Conservation (phyloP, 2,329 filamentous ascomycete genomes). For the Phialocephala sp. region DNA sequence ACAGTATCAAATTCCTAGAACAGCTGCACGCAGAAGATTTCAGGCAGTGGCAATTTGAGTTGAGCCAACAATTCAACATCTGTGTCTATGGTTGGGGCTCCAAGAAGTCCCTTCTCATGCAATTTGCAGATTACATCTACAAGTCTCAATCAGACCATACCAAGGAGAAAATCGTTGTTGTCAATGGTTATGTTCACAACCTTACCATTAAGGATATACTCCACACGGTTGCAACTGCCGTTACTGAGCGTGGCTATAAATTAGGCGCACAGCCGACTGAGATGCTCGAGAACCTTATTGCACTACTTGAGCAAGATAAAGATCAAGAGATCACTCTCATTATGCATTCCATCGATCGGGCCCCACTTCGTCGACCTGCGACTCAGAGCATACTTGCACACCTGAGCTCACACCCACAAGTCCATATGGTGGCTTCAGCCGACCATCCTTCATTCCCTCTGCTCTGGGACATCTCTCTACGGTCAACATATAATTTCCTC, state of each 20-base stretch:
- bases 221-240: constrained; percentile 68
- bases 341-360: constrained; percentile 86
- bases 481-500: constrained; percentile 81
- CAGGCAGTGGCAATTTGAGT: constrained; percentile 90
- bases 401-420: constrained; percentile 73
- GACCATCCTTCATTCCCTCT: constrained; percentile 88
- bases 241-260: constrained; percentile 53
- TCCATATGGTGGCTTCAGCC: constrained; percentile 79
- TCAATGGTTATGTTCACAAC: constrained; percentile 82
- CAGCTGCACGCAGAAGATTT: constrained; percentile 82
- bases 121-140: constrained; percentile 76
- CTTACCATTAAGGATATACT: constrained; percentile 73
- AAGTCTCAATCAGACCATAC: constrained; percentile 43
- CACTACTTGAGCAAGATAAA: constrained; percentile 60
- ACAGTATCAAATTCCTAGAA: constrained; percentile 74
- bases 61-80: constrained; percentile 83
- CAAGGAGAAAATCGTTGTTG: constrained; percentile 69
- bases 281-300: constrained; percentile 70
- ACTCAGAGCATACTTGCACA: constrained; percentile 77
- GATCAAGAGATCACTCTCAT: constrained; percentile 65
- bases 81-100: constrained; percentile 94
- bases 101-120: constrained; percentile 75
- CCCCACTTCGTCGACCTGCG: constrained; percentile 72
- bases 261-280: constrained; percentile 61
- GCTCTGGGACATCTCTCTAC: constrained; percentile 88